Base-by-base conservation (phyloP, 495 filamentous ascomycete species). In the Aspergillus saccharolyticus region DNA sequence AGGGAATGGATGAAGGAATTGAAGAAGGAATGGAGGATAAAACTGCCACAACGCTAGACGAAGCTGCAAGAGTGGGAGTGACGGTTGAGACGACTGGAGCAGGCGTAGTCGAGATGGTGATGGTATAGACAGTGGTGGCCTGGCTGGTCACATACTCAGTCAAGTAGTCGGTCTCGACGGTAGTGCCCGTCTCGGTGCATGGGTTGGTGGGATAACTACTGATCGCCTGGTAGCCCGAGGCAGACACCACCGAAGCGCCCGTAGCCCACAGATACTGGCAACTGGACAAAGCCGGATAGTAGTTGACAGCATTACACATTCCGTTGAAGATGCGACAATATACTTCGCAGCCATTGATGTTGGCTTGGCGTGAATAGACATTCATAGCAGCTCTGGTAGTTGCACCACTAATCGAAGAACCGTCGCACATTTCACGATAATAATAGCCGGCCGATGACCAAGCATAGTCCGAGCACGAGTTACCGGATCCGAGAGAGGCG, bases 241-340 rank as follows among this genome's bases (percentile, higher is more conserved):
- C 47, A 17, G 47, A 50, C 3, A 50, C 47, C 10, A 25, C 14
- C 9, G 47, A 2, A 18, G n/a, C n/a, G 21, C n/a, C 17, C 24
- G 6, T 17, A 9, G 47, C 47, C 47, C 47, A 50, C 22, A 50
- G 22, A 18, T 17, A 50, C 4, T 17, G 3, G 12, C 47, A 50
- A 28, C 5, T 17, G 16, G 22, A 30, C 22, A 5, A 5, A 3
- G 47, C 47, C 3, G 47, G 47, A 8, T 14, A 9, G 15, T 50
- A 50, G 24, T 50, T 50, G 47, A 50, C 47, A 3, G 47, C 47
- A 50, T 50, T 50, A 28, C 47, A 50, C 47, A 50, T 33, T 0
- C 47, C 47, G 24, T 50, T 30, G 22, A 50, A 50, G 47, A 50
- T 50, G 22, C 12, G 10, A 28, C 47, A 50, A 28, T 50, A 50